Percentiles rank a stretch among this genome's conserved stretches.
These are phyloP conservation scores for Thermochaetoides thermophila DNA, from an alignment of 495 filamentous ascomycete genomes.

Conservation along the genomic window DNA sequence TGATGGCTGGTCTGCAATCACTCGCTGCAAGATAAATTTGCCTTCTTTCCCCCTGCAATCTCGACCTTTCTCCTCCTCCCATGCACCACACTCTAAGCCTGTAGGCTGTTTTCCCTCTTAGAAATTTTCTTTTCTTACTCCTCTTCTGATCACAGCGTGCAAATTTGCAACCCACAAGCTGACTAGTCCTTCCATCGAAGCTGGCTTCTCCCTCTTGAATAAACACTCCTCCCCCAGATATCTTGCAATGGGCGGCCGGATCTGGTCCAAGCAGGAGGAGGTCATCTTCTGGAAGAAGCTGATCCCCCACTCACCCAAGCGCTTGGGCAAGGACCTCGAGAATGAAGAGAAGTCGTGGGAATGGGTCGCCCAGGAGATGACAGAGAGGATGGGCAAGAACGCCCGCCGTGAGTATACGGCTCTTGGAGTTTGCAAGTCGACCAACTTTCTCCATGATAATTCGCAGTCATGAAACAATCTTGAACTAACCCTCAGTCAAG, in stretches of 20 bases:
- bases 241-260: slow-evolving; percentile 18
- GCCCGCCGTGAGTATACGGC: slow-evolving; percentile 21
- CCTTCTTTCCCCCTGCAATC: too few relatives aligned
- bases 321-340: slow-evolving; percentile 13
- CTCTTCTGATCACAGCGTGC: too few relatives aligned
- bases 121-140: too few relatives aligned
- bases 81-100: too few relatives aligned
- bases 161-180: too few relatives aligned
- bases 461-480: background rate
- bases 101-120: too few relatives aligned
- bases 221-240: background rate
- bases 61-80: too few relatives aligned
- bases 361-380: slow-evolving; percentile 20
- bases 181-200: too few relatives aligned
- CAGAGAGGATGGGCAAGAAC: slow-evolving; percentile 11
- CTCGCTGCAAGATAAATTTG: too few relatives aligned
- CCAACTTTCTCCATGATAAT: background rate
- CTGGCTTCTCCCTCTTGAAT: too few relatives aligned
- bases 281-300: slow-evolving; percentile 23
- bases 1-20: too few relatives aligned
- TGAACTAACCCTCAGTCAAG: slow-evolving; percentile 8
- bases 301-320: slow-evolving; percentile 24
- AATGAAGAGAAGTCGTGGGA: slow-evolving; percentile 19
- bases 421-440: slow-evolving; percentile 27
- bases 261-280: slow-evolving; percentile 28